Base-by-base conservation (phyloP, 169 alveolate species). In the Plasmodium yoelii region DNA sequence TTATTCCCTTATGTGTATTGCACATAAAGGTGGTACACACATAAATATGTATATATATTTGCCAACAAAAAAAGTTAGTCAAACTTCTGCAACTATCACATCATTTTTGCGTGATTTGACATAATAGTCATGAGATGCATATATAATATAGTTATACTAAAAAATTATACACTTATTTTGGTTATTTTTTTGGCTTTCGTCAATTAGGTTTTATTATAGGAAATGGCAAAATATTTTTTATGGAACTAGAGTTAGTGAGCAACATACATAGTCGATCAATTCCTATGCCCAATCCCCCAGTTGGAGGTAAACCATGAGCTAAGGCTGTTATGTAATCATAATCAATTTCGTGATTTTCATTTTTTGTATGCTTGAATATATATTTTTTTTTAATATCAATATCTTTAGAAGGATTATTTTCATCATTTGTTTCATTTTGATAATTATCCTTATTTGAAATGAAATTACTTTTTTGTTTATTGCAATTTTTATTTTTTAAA, bases 251-350 rank as follows among this genome's bases (percentile, higher is more conserved):
- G 39, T 98, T 98, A 60, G 99, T 93, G 61, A 98, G 89, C 90
- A 98, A 95, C 99, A 98, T 98, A 51, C 99, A 96, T 65, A 98
- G 90, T 68, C 99, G 96, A 89, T 98, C 99, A 44, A 98, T 95
- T 19, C 99, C 99, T 70, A 98, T 88, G 34, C 99, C 99, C 98
- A 99, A 97, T 63, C 99, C 99, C 26, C 98, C 99, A 34, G 99
- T 98, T 34, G 99, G 99, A 4, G 99, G 99, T 69, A 98, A 80
- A 34, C 99, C 99, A 93, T 98, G 97, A 90, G 98, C 99, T 88
- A 98, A 93, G 12, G 99, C 98, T 19, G 96, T 96, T 49, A 77
- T 56, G 51, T 77, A 77, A 77, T 77, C 88, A 56, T 88, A 92
- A 88, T 94, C 94, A 26, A 97, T 97, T 92, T 95, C 97, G 56